A percentile compares a stretch with the other conserved stretches of the same genome.
phyloP scores from a whole-genome alignment of 495 filamentous ascomycete species.

The Bombardia bombarda region DNA sequence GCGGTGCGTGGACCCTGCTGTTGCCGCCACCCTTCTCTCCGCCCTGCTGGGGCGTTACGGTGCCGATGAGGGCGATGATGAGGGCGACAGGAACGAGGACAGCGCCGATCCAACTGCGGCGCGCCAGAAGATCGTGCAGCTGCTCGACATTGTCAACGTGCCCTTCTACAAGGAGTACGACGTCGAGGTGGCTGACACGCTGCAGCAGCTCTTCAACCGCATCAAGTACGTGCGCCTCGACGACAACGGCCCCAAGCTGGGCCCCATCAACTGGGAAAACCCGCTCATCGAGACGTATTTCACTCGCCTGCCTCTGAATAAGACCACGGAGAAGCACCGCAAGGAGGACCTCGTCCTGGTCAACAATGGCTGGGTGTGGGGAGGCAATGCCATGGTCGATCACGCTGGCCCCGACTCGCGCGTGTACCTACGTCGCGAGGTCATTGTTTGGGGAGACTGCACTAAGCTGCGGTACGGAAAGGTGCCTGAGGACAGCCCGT shows the following conservation, averaged over 20 bases:
- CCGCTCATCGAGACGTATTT: conserved; percentile 96
- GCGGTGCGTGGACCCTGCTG: conserved; percentile 55
- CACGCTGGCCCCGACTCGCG: conserved; percentile 84
- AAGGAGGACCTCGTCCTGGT: conserved; percentile 72
- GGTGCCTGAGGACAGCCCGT: conserved; percentile 77
- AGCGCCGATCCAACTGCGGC: conserved; percentile 36
- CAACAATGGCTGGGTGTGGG: conserved; percentile 99
- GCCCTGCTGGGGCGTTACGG: conserved; percentile 62
- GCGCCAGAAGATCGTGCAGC: conserved; percentile 42
- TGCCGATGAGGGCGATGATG: conserved; percentile 36
- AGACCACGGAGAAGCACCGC: conserved; percentile 67
- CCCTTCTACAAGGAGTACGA: conserved; percentile 89
- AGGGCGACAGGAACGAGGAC: conserved; percentile 37
- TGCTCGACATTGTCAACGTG: conserved; percentile 81
- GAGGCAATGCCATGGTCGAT: conserved; percentile 85
- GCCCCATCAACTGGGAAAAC: conserved; percentile 63
- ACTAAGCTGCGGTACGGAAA: conserved; percentile 91
- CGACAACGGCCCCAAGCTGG: conserved; percentile 81
- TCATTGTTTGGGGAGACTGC: conserved; percentile 98
- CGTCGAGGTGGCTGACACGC: conserved; percentile 67
- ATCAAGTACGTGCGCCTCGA: conserved; percentile 89
- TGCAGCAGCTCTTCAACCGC: conserved; percentile 87
- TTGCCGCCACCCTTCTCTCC: conserved; percentile 62
- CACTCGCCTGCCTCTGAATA: conserved; percentile 77
- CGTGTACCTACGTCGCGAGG: conserved; percentile 85